Percentiles rank a stretch among this genome's conserved stretches.
phyloP scores from a whole-genome alignment of 164 flowering plant species.

The Cinnamomum chago region DNA sequence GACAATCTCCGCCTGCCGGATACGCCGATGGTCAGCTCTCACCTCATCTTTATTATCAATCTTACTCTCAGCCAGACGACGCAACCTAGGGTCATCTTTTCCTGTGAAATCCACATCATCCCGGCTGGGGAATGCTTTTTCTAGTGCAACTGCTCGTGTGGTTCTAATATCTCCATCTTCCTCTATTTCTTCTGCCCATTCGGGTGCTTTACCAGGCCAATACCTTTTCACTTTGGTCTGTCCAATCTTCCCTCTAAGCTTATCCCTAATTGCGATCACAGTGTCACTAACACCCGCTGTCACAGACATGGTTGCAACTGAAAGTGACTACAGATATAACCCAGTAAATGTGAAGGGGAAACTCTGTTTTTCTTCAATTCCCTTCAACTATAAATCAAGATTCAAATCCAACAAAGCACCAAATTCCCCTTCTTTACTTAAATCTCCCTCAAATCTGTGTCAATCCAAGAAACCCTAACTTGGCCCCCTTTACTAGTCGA shows the following conservation, averaged over 20 bases:
- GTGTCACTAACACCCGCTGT: constrained; percentile 88
- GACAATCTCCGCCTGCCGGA: constrained; percentile 88
- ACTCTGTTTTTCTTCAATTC: no score
- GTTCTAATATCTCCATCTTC: constrained; percentile 71
- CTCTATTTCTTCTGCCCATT: constrained; percentile 82
- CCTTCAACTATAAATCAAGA: no score
- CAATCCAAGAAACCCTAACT: no score
- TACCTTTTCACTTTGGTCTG: constrained; percentile 87
- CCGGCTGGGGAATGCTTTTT: constrained; percentile 58
- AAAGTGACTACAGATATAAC: background rate
- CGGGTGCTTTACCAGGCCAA: constrained; percentile 98
- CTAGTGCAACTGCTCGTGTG: constrained; percentile 42
- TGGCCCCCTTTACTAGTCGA: no score
- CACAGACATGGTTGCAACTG: constrained; percentile 54
- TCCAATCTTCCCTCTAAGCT: constrained; percentile 84
- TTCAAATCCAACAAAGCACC: no score
- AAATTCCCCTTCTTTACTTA: no score
- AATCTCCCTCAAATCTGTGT: no score
- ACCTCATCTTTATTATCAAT: constrained; percentile 67
- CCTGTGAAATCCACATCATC: constrained; percentile 34
- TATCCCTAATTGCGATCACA: constrained; percentile 64
- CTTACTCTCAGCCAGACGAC: constrained; percentile 74
- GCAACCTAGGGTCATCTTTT: constrained; percentile 76
- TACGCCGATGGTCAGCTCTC: constrained; percentile 75
- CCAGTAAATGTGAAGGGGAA: no score